A percentile compares a stretch with the other conserved stretches of the same genome.
These are phyloP conservation scores for Hibiscus tridactylites DNA, from an alignment of 345 rosid species.

Conservation along the genomic window DNA sequence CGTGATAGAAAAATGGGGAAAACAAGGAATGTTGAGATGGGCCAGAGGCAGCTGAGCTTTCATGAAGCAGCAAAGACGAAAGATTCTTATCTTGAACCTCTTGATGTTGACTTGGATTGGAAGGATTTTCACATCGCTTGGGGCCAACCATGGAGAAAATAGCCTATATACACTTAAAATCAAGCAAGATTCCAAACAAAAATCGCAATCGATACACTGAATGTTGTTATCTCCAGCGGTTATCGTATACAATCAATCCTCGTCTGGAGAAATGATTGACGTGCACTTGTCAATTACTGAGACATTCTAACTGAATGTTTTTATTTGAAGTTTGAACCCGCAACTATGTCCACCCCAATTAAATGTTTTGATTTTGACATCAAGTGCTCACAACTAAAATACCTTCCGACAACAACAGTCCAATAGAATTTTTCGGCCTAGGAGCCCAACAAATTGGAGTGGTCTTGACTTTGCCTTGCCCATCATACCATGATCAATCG, in stretches of 20 bases:
- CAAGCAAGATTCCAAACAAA: too few relatives aligned
- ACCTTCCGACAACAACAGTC: neutral
- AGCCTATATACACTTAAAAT: neutral
- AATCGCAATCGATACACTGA: too few relatives aligned
- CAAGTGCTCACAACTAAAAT: neutral
- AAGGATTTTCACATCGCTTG: neutral
- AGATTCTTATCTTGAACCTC: neutral
- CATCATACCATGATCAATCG: too few relatives aligned
- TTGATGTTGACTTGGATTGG: neutral
- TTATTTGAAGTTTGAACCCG: neutral
- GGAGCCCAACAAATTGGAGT: neutral
- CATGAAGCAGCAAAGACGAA: neutral
- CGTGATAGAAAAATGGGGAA: neutral
- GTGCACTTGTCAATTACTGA: neutral
- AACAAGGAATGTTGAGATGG: slow-evolving; percentile 1
- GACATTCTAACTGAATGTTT: neutral
- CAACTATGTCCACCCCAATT: neutral
- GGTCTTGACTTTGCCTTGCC: too few relatives aligned
- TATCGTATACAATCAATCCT: neutral
- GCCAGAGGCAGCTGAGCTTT: neutral
- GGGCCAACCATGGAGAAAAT: neutral
- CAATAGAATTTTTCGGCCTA: neutral
- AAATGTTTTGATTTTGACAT: neutral
- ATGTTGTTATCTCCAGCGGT: neutral
- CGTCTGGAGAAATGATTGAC: neutral